Evolutionary conservation across 1,139 yeast genomes (phyloP).

Genomic region (Pichia sp.): DNA sequence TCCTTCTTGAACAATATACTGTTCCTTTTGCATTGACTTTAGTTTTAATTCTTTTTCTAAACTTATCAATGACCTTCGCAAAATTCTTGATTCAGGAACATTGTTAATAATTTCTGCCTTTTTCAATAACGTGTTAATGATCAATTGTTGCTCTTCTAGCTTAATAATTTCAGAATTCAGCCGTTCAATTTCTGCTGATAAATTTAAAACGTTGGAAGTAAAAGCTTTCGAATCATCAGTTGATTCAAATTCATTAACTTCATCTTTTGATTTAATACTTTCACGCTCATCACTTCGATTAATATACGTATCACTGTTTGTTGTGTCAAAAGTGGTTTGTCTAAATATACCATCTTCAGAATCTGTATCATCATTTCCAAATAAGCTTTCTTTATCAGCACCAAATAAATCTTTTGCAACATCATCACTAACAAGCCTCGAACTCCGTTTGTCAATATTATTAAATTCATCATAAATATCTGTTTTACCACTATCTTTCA

Average conservation of each 20-base stretch:
- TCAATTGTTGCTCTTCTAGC: conserved; percentile 53
- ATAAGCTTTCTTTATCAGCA: conserved; percentile 12
- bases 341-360: conserved; percentile 4
- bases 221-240: conserved; percentile 35
- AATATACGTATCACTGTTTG: not conserved
- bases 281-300: not conserved
- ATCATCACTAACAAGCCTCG: conserved; percentile 25
- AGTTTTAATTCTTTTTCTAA: conserved; percentile 63
- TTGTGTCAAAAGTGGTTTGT: not conserved
- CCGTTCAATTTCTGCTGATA: conserved; percentile 59
- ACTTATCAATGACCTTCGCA: conserved; percentile 59
- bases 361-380: conserved; percentile 7
- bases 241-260: conserved; percentile 1
- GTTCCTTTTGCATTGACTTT: conserved; percentile 72
- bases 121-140: conserved; percentile 58
- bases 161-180: conserved; percentile 54
- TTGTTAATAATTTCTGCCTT: conserved; percentile 85
- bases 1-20: conserved; percentile 74
- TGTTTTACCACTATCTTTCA: conserved; percentile 28
- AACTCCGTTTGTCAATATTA: conserved; percentile 18
- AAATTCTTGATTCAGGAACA: conserved; percentile 57
- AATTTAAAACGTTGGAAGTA: conserved; percentile 62
- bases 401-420: conserved; percentile 38
- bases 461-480: not conserved
- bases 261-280: not conserved